Percentiles rank a stretch among this genome's conserved stretches.
Conservation (phyloP, 2,329 filamentous ascomycete genomes). For the Alternaria brassicae region DNA sequence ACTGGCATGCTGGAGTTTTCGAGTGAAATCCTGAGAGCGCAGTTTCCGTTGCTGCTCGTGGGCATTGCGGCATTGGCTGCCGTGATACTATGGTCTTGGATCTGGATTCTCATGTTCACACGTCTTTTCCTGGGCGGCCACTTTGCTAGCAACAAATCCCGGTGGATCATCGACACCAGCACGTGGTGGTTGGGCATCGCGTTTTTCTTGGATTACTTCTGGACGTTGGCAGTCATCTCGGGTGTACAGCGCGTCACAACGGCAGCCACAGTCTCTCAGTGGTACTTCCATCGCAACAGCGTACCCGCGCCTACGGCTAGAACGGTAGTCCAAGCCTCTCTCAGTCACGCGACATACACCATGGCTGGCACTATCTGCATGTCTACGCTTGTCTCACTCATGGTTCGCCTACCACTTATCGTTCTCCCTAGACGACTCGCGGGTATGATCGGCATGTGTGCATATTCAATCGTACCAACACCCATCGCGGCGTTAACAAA, state of each 20-base stretch:
- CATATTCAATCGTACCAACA: slow-evolving; percentile 82
- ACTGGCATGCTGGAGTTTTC: slow-evolving; percentile 92
- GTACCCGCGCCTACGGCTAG: slow-evolving; percentile 77
- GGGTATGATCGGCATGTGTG: slow-evolving; percentile 71
- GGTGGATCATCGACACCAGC: slow-evolving; percentile 84
- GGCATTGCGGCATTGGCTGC: slow-evolving; percentile 78
- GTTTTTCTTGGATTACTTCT: slow-evolving; percentile 94
- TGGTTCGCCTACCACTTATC: slow-evolving; percentile 84
- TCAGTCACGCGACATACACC: slow-evolving; percentile 81
- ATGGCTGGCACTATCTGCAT: slow-evolving; percentile 93
- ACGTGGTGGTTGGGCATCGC: slow-evolving; percentile 96
- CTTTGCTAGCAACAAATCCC: slow-evolving; percentile 61
- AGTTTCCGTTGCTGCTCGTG: slow-evolving; percentile 81
- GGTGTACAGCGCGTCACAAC: slow-evolving; percentile 91
- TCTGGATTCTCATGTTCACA: slow-evolving; percentile 97
- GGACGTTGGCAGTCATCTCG: slow-evolving; percentile 87
- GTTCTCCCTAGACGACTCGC: slow-evolving; percentile 79
- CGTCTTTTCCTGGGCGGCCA: slow-evolving; percentile 93
- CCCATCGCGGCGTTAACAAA: slow-evolving; percentile 87
- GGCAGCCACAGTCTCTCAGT: slow-evolving; percentile 94
- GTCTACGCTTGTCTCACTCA: slow-evolving; percentile 79
- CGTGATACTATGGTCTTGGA: slow-evolving; percentile 90
- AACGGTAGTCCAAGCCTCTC: slow-evolving; percentile 82
- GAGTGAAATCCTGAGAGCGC: slow-evolving; percentile 83
- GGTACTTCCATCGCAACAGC: slow-evolving; percentile 96